Conservation (phyloP, 2,329 filamentous ascomycete genomes). For the Colletotrichum lentis region DNA sequence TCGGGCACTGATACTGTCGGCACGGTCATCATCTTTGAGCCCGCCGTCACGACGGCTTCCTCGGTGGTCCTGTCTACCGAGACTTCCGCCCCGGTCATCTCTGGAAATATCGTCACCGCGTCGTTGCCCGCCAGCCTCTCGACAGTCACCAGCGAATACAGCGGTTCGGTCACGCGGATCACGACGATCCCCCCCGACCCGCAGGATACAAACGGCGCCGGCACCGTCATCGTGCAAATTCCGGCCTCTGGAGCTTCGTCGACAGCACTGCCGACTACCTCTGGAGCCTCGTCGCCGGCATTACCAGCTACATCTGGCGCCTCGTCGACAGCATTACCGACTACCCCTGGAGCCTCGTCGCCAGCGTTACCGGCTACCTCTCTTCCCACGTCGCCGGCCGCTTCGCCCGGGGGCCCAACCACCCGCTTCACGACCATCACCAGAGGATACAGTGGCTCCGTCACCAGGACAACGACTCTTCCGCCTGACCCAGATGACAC, state of each 20-base stretch:
- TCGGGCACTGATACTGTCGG: slow-evolving; percentile 4
- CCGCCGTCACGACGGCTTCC: neutral
- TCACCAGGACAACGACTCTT: slow-evolving; percentile 16
- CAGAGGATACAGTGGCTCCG: slow-evolving; percentile 18
- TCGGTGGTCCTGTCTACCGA: too few species aligned
- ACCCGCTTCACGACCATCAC: slow-evolving; percentile 5
- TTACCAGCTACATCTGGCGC: too few species aligned
- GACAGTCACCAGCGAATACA: slow-evolving; percentile 8
- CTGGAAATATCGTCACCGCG: too few species aligned
- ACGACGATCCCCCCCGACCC: neutral
- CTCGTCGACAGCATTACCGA: neutral
- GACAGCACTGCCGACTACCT: too few species aligned
- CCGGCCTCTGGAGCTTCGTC: neutral
- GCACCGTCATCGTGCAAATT: slow-evolving; percentile 21
- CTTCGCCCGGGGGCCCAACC: neutral
- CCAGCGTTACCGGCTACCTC: too few species aligned
- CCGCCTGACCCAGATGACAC: neutral
- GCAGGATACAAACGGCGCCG: neutral
- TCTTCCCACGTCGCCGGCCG: neutral
- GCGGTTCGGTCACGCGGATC: slow-evolving; percentile 12
- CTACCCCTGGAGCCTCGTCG: too few species aligned
- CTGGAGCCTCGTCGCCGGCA: too few species aligned
- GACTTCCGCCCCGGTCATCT: neutral
- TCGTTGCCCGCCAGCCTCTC: slow-evolving; percentile 9
- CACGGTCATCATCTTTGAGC: slow-evolving; percentile 20